Percentiles rank a stretch among this genome's conserved stretches.
phyloP scores from a whole-genome alignment of 176 grass and related monocot species.

The Aegilops tauschii region DNA sequence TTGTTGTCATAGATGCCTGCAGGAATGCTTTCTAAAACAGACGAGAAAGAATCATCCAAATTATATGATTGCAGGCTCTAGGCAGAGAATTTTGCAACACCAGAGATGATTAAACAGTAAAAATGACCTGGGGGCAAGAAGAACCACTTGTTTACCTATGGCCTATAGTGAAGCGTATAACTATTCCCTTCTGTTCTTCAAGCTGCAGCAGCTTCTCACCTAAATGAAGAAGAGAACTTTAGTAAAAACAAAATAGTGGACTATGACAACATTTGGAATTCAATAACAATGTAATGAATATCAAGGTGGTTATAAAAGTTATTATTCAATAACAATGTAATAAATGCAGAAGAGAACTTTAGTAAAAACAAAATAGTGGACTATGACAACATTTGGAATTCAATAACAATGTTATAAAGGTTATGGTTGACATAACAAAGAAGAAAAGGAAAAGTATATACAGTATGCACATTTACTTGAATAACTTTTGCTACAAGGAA shows the following conservation, averaged over 20 bases:
- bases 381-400: slow-evolving; percentile 8
- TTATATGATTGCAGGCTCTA: slow-evolving; percentile 13
- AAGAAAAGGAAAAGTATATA: background rate
- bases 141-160: slow-evolving; percentile 72
- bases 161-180: slow-evolving; percentile 93
- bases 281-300: background rate
- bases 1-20: background rate
- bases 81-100: background rate
- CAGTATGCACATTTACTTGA: slow-evolving; percentile 8
- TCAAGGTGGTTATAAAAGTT: background rate
- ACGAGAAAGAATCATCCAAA: background rate
- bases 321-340: background rate
- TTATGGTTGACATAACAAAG: background rate
- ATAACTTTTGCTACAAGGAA: background rate
- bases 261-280: slow-evolving; percentile 5
- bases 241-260: slow-evolving; percentile 11
- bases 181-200: slow-evolving; percentile 87
- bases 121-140: slow-evolving; percentile 12
- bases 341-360: slow-evolving; percentile 30
- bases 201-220: slow-evolving; percentile 76
- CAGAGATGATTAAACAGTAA: slow-evolving; percentile 1
- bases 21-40: background rate
- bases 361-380: slow-evolving; percentile 10
- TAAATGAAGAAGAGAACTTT: slow-evolving; percentile 31
- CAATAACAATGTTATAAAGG: background rate